These are phyloP conservation scores for Colletotrichum tamarilloi DNA, from an alignment of 2,329 filamentous ascomycete species.

Conservation along the genomic window DNA sequence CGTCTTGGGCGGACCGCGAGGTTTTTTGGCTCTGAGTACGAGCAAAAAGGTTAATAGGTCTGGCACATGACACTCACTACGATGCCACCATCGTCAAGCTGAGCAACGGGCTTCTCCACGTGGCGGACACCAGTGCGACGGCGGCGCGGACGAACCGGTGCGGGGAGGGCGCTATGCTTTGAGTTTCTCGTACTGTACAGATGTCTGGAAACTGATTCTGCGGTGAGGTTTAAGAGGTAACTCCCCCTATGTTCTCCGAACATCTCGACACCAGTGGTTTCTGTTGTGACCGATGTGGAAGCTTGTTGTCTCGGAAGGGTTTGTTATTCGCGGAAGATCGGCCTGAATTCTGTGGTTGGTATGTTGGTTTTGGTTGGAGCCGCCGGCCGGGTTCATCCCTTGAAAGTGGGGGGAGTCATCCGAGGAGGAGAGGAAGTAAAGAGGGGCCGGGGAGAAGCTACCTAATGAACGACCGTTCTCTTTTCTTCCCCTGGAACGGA, in stretches of 20 bases:
- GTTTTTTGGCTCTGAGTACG: not conserved
- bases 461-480: not conserved
- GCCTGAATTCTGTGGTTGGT: too few species aligned
- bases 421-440: too few species aligned
- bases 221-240: not conserved
- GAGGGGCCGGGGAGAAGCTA: not conserved
- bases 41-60: not conserved
- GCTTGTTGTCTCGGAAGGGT: not conserved
- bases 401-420: not conserved
- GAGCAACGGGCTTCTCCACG: not conserved
- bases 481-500: not conserved
- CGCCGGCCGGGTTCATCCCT: conserved; percentile 1
- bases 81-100: not conserved
- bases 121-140: not conserved
- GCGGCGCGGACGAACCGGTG: not conserved
- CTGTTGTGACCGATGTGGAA: not conserved
- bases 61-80: not conserved
- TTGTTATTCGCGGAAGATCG: too few species aligned
- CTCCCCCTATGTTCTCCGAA: not conserved
- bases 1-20: not conserved
- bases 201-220: too few species aligned
- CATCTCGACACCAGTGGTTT: not conserved
- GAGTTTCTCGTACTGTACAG: not conserved
- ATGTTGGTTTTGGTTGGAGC: too few species aligned
- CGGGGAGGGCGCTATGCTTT: not conserved